Evolutionary conservation across 331 rosid species (phyloP).

Genomic region (Arachis monticola): DNA sequence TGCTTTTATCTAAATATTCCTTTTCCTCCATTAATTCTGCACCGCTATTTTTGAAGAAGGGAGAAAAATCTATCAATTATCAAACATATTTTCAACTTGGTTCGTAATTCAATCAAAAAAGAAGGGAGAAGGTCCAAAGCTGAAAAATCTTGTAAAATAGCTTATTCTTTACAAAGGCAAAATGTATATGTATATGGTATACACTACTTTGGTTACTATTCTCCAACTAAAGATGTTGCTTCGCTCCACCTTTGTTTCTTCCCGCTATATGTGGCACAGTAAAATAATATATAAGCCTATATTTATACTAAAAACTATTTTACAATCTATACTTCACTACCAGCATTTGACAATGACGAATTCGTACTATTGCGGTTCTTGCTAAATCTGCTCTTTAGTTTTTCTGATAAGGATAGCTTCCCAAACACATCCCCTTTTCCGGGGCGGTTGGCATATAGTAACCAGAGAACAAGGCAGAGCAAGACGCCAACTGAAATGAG

Average conservation of each 20-base stretch:
- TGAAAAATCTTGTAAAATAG: conserved; percentile 9
- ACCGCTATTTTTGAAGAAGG: not conserved
- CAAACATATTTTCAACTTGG: not conserved
- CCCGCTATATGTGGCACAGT: conserved; percentile 26
- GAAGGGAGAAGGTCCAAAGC: not conserved
- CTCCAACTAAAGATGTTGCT: conserved; percentile 55
- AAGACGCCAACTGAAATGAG: conserved; percentile 86
- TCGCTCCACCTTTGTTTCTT: conserved; percentile 68
- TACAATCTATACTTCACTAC: conserved; percentile 50
- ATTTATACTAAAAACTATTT: conserved; percentile 15
- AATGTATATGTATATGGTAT: conserved; percentile 24
- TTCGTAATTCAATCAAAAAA: not conserved
- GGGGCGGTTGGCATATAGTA: conserved; percentile 95
- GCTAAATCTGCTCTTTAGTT: conserved; percentile 42
- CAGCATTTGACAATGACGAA: conserved; percentile 40
- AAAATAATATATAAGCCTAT: conserved; percentile 23
- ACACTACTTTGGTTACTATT: conserved; percentile 18
- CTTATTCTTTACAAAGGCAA: conserved; percentile 36
- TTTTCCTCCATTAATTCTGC: not conserved
- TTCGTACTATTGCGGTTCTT: conserved; percentile 33
- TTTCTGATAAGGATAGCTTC: conserved; percentile 54
- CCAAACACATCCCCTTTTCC: conserved; percentile 79
- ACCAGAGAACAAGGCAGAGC: conserved; percentile 92
- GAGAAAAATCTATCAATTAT: not conserved
- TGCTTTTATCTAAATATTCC: not conserved